phyloP scores from a whole-genome alignment of 1,284 basidiomycete genomes.

The Serendipita sp. region DNA sequence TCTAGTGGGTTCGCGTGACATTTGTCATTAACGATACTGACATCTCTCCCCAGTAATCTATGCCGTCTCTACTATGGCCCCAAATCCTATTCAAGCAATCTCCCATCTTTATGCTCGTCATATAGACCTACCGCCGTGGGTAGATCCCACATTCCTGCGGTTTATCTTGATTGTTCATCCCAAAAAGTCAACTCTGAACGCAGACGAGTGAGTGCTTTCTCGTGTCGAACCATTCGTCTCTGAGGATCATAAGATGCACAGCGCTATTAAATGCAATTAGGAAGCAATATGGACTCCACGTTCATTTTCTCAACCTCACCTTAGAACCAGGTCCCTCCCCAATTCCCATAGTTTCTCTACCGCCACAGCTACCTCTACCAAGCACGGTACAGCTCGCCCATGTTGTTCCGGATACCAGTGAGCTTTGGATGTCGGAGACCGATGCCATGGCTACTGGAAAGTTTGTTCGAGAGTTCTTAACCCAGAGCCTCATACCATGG shows the following conservation, averaged over 20 bases:
- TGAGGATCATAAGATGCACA: constrained; percentile 34
- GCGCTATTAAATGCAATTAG: constrained; percentile 69
- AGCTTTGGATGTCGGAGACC: constrained; percentile 38
- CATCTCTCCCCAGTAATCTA: constrained; percentile 40
- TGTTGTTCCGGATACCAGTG: constrained; percentile 6
- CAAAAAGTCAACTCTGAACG: constrained; percentile 46
- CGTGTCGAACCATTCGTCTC: not conserved
- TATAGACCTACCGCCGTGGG: constrained; percentile 59
- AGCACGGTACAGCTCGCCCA: constrained; percentile 17
- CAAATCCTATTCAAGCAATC: constrained; percentile 63
- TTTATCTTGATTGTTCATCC: constrained; percentile 68
- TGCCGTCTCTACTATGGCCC: constrained; percentile 59
- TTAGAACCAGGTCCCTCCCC: constrained; percentile 36
- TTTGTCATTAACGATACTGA: constrained; percentile 12
- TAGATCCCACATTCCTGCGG: constrained; percentile 50
- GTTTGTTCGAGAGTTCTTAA: constrained; percentile 81
- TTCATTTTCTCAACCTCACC: constrained; percentile 47
- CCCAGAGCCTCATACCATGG: constrained; percentile 86
- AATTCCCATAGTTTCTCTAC: constrained; percentile 41
- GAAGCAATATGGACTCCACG: constrained; percentile 66
- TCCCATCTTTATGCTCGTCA: constrained; percentile 49
- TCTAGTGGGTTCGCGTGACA: constrained; percentile 37
- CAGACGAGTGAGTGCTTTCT: constrained; percentile 53
- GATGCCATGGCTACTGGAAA: constrained; percentile 72
- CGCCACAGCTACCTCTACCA: constrained; percentile 50